Base-by-base conservation (phyloP, 1,284 basidiomycete species). In the Heterobasidion occidentale region DNA sequence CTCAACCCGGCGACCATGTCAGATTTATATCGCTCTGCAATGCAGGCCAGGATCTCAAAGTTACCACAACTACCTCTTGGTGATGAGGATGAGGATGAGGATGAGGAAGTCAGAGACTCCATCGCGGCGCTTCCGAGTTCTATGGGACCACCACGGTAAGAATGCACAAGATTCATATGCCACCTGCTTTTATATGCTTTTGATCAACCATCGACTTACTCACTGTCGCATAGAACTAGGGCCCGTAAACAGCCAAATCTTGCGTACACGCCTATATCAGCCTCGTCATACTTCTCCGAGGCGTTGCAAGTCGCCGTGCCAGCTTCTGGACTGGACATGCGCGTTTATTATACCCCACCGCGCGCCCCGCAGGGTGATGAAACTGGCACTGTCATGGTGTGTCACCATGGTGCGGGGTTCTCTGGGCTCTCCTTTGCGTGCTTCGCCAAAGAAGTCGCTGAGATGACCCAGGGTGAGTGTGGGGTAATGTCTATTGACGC, bases 331-430 rank as follows among this genome's bases (percentile, higher is more conserved):
- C 78, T 91, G 6, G 81, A 86, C 51, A 81, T 85, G 62, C 77
- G 92, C 36, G 86, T 83, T 1, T 95, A 94, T 71, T 88, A 93
- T 67, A 88, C 90, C 0, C 78, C 74, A 42, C 79, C 79, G 4
- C 76, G 46, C 33, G 45, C 46, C 8, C 15, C 53, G 17, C 38
- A 74, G 63, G 74, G 66, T 53, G 65, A 76, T 44, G 78, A 76
- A n/a, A 71, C 72, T 2, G 77, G 74, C 8, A 84, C 86, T 0
- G 82, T 96, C 2, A 81, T 98, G 65, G 78, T 98, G 2, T 92
- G 92, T 69, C 94, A 98, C 66, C 96, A 99, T 64, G 96, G 97
- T 0, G 96, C 92, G 1, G 96, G 97, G 2, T 93, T 92, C 65
- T 87, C 87, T 0, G 95, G 84, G 0, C 76, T 98, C 59, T 92